Evolutionary conservation across 2,329 filamentous ascomycete species (phyloP).

Genomic region (Huntiella omanensis): DNA sequence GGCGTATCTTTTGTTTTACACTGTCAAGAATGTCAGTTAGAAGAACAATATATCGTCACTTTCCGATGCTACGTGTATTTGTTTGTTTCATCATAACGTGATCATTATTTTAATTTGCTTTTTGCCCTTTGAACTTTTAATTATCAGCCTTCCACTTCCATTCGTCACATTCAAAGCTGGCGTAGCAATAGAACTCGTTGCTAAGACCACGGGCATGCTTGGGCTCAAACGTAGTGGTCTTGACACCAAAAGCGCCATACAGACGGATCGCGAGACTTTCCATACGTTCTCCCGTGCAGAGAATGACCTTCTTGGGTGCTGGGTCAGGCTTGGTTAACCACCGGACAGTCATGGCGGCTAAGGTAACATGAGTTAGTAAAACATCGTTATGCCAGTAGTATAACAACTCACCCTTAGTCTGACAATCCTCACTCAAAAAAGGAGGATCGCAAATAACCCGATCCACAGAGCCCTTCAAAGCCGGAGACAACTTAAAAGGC

Average conservation of each 20-base stretch:
- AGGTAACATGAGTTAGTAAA: not conserved
- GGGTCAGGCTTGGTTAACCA: conserved; percentile 40
- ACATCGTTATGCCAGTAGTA: too few relatives aligned
- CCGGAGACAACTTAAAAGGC: conserved; percentile 45
- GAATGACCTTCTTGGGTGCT: conserved; percentile 29
- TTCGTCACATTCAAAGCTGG: conserved; percentile 49
- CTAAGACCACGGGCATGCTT: conserved; percentile 53
- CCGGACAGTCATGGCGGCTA: conserved; percentile 55
- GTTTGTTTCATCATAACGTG: not conserved
- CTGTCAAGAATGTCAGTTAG: conserved; percentile 35
- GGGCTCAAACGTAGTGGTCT: conserved; percentile 49
- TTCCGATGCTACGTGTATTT: not conserved
- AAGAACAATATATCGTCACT: not conserved
- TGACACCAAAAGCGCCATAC: conserved; percentile 44
- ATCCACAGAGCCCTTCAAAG: conserved; percentile 45
- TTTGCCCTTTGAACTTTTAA: conserved; percentile 9
- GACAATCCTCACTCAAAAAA: conserved; percentile 62
- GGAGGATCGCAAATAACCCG: conserved; percentile 60
- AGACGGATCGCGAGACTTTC: conserved; percentile 41
- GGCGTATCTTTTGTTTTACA: conserved; percentile 83
- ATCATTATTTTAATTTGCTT: not conserved
- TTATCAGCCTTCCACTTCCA: conserved; percentile 25
- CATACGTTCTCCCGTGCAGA: conserved; percentile 68
- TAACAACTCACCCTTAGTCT: conserved; percentile 45
- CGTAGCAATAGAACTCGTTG: conserved; percentile 67